Evolutionary conservation across 31 red algal species (phyloP).

Genomic region (Odonthalia washingtoniensis): DNA sequence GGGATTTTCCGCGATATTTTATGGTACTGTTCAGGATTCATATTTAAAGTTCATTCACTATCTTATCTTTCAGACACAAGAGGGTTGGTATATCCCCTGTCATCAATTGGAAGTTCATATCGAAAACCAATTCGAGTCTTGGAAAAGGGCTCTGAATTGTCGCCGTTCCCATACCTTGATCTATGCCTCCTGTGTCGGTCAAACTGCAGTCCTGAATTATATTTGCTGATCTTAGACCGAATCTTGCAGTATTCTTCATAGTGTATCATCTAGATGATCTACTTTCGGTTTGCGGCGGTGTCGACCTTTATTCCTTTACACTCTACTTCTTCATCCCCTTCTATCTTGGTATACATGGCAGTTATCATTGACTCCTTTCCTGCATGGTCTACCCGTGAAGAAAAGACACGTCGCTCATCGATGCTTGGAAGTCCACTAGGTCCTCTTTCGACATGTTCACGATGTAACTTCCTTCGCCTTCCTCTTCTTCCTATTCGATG

Average conservation of each 20-base stretch:
- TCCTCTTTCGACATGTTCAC: not conserved
- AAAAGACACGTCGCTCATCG: not conserved
- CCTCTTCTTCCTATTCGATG: not conserved
- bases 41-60: not conserved
- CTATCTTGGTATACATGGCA: too few relatives aligned
- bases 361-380: not conserved
- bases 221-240: not conserved
- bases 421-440: not conserved
- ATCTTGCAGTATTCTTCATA: too few relatives aligned
- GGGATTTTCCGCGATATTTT: not conserved
- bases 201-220: not conserved
- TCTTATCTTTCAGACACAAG: not conserved
- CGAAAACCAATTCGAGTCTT: not conserved
- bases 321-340: too few relatives aligned
- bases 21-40: not conserved
- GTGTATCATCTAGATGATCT: too few relatives aligned
- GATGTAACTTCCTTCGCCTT: not conserved
- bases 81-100: not conserved
- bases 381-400: not conserved
- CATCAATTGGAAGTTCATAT: not conserved
- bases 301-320: too few relatives aligned
- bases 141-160: too few relatives aligned
- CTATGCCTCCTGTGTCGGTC: not conserved
- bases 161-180: not conserved
- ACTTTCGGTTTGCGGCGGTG: too few relatives aligned